Conservation (phyloP, 371 early-diverging fungal species). For the Chytridiales sp. region DNA sequence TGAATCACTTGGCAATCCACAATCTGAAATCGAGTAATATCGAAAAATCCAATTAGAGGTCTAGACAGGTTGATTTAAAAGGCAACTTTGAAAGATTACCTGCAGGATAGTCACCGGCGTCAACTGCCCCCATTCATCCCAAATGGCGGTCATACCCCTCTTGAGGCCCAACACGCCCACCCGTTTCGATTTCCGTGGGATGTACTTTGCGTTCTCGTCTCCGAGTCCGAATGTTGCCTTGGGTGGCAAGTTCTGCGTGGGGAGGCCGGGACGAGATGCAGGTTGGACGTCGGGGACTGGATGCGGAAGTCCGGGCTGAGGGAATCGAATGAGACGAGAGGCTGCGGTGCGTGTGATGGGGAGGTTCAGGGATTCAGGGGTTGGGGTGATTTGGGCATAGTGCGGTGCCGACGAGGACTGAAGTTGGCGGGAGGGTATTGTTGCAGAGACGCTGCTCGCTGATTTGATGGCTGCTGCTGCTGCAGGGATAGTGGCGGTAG, state of each 20-base stretch:
- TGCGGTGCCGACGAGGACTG: too few species aligned
- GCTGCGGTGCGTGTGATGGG: background rate
- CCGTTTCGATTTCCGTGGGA: conserved; percentile 20
- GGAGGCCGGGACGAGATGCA: conserved; percentile 8
- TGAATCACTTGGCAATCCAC: conserved; percentile 43
- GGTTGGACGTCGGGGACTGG: conserved; percentile 17
- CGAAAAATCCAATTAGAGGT: background rate
- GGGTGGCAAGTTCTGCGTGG: conserved; percentile 8
- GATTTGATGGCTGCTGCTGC: too few species aligned
- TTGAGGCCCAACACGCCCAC: conserved; percentile 85
- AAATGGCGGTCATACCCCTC: conserved; percentile 91
- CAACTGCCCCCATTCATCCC: conserved; percentile 90
- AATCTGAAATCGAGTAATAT: conserved; percentile 21
- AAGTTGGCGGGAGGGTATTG: too few species aligned
- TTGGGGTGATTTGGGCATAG: background rate
- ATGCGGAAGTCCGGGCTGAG: conserved; percentile 18
- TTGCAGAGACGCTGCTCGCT: too few species aligned
- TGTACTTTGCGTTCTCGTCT: background rate
- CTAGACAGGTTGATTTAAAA: too few species aligned
- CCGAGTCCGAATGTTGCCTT: background rate
- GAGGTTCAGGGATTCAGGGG: background rate
- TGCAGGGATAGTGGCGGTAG: too few species aligned
- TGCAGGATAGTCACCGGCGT: conserved; percentile 92
- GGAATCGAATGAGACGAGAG: conserved; percentile 14
- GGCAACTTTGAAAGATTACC: too few species aligned